Evolutionary conservation across 208 protist species (phyloP).

Genomic region (Hexamita inflata): DNA sequence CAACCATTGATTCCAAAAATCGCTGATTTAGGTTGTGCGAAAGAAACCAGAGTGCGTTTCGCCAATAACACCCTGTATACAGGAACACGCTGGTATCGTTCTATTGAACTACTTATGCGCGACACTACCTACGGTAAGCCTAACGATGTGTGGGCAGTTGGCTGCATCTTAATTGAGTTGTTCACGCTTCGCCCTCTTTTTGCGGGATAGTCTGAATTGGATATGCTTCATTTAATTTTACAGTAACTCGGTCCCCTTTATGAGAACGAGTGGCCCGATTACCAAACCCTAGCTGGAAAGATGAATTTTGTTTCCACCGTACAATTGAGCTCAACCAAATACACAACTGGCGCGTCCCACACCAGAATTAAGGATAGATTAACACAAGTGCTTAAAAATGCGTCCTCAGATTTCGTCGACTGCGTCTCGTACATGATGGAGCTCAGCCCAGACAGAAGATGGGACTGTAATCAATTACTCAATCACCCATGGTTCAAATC

Average conservation of each 20-base stretch:
- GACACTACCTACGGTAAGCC: neutral
- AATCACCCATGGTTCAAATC: neutral
- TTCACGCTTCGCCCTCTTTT: neutral
- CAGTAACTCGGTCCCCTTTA: neutral
- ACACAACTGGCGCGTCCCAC: neutral
- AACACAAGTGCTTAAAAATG: neutral
- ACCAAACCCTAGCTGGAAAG: neutral
- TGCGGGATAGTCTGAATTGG: neutral
- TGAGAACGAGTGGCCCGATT: neutral
- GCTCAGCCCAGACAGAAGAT: neutral
- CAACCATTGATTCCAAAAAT: neutral
- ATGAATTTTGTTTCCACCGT: neutral
- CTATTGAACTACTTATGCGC: neutral
- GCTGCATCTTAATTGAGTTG: neutral
- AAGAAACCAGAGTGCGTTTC: neutral
- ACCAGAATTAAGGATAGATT: neutral
- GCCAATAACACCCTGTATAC: neutral
- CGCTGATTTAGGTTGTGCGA: slow-evolving; percentile 22
- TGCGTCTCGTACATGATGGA: neutral
- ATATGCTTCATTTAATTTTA: neutral
- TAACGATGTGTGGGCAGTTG: slow-evolving; percentile 17
- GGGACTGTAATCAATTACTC: neutral
- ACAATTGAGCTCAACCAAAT: neutral
- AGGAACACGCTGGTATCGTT: slow-evolving; percentile 12
- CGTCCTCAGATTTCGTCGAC: neutral